Evolutionary conservation across 495 filamentous ascomycete genomes (phyloP), one percentile per base, ranked within the genome.

Genomic region (Oidiodendron maius): DNA sequence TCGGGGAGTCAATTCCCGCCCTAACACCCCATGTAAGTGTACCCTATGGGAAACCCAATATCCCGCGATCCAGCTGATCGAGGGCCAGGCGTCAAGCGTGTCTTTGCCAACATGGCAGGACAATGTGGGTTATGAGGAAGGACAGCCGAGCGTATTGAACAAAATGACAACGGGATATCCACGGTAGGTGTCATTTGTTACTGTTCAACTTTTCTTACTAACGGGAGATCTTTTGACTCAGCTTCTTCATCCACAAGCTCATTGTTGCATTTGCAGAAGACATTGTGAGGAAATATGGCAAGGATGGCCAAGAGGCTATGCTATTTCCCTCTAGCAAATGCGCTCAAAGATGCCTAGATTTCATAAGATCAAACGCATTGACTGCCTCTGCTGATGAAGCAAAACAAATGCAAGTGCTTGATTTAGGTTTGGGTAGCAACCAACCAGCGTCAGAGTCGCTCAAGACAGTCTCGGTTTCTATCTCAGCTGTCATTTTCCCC

Each of bases 141-240:
- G 90, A 23, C 76, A 93, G 61, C 72, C 82, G 45, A 91, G 89
- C 86, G 85, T 98, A 10, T 46, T 94, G 30, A 76, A 73, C 49
- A 84, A 84, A 58, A 87, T 98, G 87, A 74, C 81, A 52, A 94
- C 85, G 18, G 93, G 93, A 34, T 98, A 98, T 67, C 93, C 93
- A 49, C 78, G 84, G 79, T 87, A 57, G n/a, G 62, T 44, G 13
- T 16, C 15, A 24, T n/a, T 30, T 11, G 6, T 18, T 23, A n/a
- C 17, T 4, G 2, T 12, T 24, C 16, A 11, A 26, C 46, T 49
- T 40, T 10, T 38, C 22, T 37, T 21, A 55, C 46, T 51, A 16
- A 50, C 39, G 6, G n/a, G 13, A 26, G 18, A 47, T 48, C 51
- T 36, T 38, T 32, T 55, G 48, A 52, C 22, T 12, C 23, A 85